phyloP scores from a whole-genome alignment of 257 asterid genomes.

The Penstemon eatonii region DNA sequence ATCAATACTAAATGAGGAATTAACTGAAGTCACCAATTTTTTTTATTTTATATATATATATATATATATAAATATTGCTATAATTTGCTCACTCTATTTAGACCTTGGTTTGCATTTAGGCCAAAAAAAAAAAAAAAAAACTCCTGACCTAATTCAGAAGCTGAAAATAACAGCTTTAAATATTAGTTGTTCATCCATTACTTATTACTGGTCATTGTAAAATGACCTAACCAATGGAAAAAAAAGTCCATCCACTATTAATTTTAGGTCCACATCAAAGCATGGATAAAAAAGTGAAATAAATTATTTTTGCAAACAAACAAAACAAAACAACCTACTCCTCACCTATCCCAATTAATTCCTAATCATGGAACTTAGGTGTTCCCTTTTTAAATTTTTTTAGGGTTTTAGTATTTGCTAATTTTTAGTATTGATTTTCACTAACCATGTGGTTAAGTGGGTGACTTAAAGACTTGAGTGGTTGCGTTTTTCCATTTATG shows the following conservation, averaged over 20 bases:
- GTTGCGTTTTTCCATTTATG: too few relatives aligned
- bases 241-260: constrained; percentile 2
- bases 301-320: constrained; percentile 20
- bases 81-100: not conserved
- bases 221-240: constrained; percentile 1
- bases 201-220: constrained; percentile 18
- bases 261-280: not conserved
- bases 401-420: not conserved
- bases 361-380: constrained; percentile 4
- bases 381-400: not conserved
- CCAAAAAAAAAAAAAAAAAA: not conserved
- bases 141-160: constrained; percentile 25
- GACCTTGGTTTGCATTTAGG: constrained; percentile 4
- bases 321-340: constrained; percentile 37
- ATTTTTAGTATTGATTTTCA: not conserved
- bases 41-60: too few relatives aligned
- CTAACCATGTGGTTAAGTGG: not conserved
- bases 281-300: not conserved
- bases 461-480: not conserved
- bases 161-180: constrained; percentile 28
- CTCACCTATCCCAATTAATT: constrained; percentile 34
- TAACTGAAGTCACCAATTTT: too few relatives aligned
- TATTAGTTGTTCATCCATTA: constrained; percentile 30
- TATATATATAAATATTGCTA: too few relatives aligned
- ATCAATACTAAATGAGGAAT: too few relatives aligned